These are phyloP conservation scores for Reticulascus tulasneorum DNA, from an alignment of 2,329 filamentous ascomycete genomes.

Conservation along the genomic window DNA sequence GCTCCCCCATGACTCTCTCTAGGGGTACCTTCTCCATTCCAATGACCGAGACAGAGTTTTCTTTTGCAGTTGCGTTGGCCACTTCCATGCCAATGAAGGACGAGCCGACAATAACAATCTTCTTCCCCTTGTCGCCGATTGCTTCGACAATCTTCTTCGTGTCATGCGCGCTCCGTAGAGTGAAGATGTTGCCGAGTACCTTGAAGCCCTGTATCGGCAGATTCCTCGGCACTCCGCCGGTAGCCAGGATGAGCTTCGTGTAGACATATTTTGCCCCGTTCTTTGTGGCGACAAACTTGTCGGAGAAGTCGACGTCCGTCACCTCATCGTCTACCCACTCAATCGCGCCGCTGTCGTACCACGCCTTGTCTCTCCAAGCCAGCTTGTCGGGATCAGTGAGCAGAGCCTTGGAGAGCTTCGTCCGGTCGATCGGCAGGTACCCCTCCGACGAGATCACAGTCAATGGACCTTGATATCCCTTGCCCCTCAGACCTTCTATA, in stretches of 20 bases:
- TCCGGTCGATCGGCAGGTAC: conserved; percentile 84
- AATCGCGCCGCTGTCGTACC: conserved; percentile 63
- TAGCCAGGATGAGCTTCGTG: conserved; percentile 85
- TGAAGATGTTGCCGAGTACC: conserved; percentile 81
- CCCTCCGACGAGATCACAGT: conserved; percentile 83
- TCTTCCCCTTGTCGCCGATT: conserved; percentile 81
- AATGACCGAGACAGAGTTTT: conserved; percentile 80
- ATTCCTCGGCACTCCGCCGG: conserved; percentile 71
- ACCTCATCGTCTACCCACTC: conserved; percentile 62
- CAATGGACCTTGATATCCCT: conserved; percentile 74
- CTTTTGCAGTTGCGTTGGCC: conserved; percentile 75
- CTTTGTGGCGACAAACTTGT: conserved; percentile 71
- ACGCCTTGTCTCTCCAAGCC: conserved; percentile 70
- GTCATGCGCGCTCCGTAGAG: conserved; percentile 73
- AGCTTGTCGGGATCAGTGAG: conserved; percentile 77
- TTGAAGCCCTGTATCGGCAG: conserved; percentile 84
- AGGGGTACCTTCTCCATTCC: conserved; percentile 86
- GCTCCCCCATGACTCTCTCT: conserved; percentile 76
- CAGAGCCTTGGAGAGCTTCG: conserved; percentile 92
- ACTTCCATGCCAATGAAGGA: conserved; percentile 99
- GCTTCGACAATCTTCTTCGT: conserved; percentile 73
- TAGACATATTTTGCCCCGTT: conserved; percentile 70
- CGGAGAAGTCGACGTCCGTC: conserved; percentile 69
- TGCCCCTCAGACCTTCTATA: conserved; percentile 76
- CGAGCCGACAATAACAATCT: conserved; percentile 85